Evolutionary conservation across 768 basidiomycete species (phyloP).

Genomic region (Lactifluus echinatus): DNA sequence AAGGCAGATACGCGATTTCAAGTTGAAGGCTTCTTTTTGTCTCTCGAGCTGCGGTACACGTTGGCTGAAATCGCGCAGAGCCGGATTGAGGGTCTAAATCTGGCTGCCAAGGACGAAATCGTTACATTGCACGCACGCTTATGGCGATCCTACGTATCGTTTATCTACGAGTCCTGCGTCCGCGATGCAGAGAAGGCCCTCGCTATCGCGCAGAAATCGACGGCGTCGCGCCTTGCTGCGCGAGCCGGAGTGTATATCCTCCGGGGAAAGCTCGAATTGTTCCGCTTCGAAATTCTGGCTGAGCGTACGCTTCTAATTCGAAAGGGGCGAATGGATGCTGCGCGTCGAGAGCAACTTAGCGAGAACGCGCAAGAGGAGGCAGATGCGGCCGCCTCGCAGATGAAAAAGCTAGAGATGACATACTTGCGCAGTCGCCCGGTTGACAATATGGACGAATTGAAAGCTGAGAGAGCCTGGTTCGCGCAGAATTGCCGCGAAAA

Average conservation of each 20-base stretch:
- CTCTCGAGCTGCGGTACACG: constrained; percentile 29
- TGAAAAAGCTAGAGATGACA: background rate
- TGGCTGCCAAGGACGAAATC: background rate
- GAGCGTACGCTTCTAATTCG: constrained; percentile 8
- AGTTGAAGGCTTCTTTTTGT: constrained; percentile 29
- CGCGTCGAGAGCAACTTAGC: background rate
- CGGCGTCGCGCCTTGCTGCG: constrained; percentile 26
- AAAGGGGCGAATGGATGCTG: background rate
- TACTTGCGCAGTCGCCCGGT: constrained; percentile 24
- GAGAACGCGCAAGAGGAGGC: background rate
- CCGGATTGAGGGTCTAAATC: constrained; percentile 19
- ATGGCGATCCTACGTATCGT: constrained; percentile 23
- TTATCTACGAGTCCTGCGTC: constrained; percentile 25
- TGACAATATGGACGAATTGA: constrained; percentile 11
- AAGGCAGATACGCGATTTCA: constrained; percentile 29
- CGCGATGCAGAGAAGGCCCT: constrained; percentile 24
- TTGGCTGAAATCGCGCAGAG: constrained; percentile 27
- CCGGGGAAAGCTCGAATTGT: constrained; percentile 25
- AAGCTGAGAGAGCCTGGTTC: constrained; percentile 24
- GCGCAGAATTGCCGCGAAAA: constrained; percentile 22
- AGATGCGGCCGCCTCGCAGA: background rate
- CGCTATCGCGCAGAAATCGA: constrained; percentile 21
- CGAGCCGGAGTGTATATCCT: constrained; percentile 20
- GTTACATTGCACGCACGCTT: constrained; percentile 9
- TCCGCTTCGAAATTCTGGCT: constrained; percentile 22